Evolutionary conservation across 441 rosid genomes (phyloP).

Genomic region (Euphorbia celastroides): DNA sequence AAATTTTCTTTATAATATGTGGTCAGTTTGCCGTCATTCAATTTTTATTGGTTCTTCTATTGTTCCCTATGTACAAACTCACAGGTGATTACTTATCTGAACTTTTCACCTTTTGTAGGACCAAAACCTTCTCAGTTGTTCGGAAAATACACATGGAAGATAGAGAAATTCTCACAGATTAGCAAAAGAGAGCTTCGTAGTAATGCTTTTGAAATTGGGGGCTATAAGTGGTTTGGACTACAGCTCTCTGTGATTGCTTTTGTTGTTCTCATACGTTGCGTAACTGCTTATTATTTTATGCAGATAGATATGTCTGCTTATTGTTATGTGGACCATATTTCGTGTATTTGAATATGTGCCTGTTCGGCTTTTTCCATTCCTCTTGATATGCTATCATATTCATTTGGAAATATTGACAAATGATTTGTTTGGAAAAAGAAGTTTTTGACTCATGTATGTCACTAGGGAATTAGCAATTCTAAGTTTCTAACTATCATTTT

Average conservation of each 20-base stretch:
- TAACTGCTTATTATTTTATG: background rate
- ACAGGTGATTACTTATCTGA: background rate
- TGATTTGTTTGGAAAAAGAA: background rate
- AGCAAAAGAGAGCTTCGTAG: constrained; percentile 79
- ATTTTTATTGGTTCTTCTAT: background rate
- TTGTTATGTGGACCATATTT: background rate
- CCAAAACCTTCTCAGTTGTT: constrained; percentile 68
- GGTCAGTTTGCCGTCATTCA: background rate
- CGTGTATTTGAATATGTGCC: background rate
- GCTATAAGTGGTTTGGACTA: constrained; percentile 76
- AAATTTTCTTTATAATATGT: background rate
- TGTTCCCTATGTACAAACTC: background rate
- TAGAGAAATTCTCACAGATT: constrained; percentile 82
- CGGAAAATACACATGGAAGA: constrained; percentile 85
- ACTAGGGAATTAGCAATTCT: background rate
- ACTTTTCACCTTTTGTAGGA: constrained; percentile 36
- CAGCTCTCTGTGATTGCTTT: background rate
- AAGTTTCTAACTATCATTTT: no score
- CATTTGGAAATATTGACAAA: background rate
- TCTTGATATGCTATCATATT: background rate
- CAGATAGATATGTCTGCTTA: background rate
- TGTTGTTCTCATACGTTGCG: background rate
- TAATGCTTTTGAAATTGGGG: constrained; percentile 74
- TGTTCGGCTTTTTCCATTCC: background rate
- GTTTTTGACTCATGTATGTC: background rate